Conservation (phyloP, 1,284 basidiomycete species). For the Boletus mariae region DNA sequence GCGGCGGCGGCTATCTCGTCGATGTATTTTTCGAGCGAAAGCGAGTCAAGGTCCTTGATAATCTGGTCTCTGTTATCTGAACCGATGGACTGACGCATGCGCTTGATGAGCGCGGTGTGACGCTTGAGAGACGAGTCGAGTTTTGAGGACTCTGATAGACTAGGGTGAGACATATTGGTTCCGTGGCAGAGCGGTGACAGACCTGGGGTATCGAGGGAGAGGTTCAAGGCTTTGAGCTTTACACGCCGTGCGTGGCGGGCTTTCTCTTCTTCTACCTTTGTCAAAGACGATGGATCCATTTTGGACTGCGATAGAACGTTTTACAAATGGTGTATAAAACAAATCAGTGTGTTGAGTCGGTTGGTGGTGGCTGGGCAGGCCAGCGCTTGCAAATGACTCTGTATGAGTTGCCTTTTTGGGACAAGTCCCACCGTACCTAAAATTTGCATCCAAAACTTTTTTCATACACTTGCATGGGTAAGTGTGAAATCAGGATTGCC, state of each 20-base stretch:
- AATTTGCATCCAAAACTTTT: too few species aligned
- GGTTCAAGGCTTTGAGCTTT: conserved; percentile 55
- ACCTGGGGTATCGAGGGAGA: conserved; percentile 47
- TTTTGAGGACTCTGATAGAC: conserved; percentile 51
- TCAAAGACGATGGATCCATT: conserved; percentile 22
- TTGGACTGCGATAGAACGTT: not conserved
- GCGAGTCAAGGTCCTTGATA: conserved; percentile 84
- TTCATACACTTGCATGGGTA: too few species aligned
- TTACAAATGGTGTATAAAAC: not conserved
- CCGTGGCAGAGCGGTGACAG: conserved; percentile 15
- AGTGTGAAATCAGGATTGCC: too few species aligned
- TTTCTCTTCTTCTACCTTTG: conserved; percentile 61
- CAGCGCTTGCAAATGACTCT: not conserved
- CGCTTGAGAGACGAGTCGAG: conserved; percentile 92
- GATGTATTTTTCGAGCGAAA: conserved; percentile 93
- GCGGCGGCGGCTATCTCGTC: conserved; percentile 90
- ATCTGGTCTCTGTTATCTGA: conserved; percentile 79
- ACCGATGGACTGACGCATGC: conserved; percentile 78
- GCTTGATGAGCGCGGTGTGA: conserved; percentile 90
- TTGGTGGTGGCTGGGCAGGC: conserved; percentile 13
- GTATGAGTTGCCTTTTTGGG: conserved; percentile 25
- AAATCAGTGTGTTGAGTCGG: not conserved
- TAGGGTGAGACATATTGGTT: conserved; percentile 11
- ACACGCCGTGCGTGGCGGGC: conserved; percentile 51
- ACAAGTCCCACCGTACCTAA: not conserved